phyloP scores from a whole-genome alignment of 2,329 filamentous ascomycete genomes.

The Polychaeton citri region DNA sequence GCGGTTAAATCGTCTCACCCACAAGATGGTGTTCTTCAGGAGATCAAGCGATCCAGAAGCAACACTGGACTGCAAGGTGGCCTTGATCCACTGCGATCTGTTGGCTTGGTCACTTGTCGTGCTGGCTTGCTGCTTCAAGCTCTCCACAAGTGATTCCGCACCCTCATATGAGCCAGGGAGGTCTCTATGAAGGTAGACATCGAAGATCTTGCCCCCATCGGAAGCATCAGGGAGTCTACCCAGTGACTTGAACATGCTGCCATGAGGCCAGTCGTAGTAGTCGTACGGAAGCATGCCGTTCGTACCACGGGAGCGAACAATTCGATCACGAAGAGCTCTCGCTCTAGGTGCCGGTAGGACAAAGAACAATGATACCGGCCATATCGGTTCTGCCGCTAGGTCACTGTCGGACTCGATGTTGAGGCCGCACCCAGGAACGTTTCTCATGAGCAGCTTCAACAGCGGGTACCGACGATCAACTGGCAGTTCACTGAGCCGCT shows the following conservation, averaged over 20 bases:
- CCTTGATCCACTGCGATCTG: conserved; percentile 17
- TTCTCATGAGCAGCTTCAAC: conserved; percentile 1
- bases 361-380: not conserved
- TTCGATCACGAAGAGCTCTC: not conserved
- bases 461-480: conserved; percentile 1
- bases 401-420: conserved; percentile 6
- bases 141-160: conserved; percentile 2
- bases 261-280: not conserved
- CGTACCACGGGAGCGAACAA: not conserved
- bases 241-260: conserved; percentile 5
- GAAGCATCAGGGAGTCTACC: not conserved
- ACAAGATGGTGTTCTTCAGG: conserved; percentile 19
- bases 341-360: not conserved
- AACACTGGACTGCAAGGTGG: conserved; percentile 17
- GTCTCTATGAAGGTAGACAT: not conserved
- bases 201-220: conserved; percentile 1
- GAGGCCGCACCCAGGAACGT: conserved; percentile 1
- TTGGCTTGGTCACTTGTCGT: conserved; percentile 15
- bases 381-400: conserved; percentile 1
- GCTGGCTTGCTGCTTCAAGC: conserved; percentile 12
- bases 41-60: conserved; percentile 21
- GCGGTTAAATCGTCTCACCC: conserved; percentile 24
- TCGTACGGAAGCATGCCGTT: not conserved
- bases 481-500: not conserved
- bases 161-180: not conserved